A percentile compares a stretch with the other conserved stretches of the same genome.
Evolutionary conservation across 768 basidiomycete species (phyloP).

Genomic region (Leccinum incarnatum): DNA sequence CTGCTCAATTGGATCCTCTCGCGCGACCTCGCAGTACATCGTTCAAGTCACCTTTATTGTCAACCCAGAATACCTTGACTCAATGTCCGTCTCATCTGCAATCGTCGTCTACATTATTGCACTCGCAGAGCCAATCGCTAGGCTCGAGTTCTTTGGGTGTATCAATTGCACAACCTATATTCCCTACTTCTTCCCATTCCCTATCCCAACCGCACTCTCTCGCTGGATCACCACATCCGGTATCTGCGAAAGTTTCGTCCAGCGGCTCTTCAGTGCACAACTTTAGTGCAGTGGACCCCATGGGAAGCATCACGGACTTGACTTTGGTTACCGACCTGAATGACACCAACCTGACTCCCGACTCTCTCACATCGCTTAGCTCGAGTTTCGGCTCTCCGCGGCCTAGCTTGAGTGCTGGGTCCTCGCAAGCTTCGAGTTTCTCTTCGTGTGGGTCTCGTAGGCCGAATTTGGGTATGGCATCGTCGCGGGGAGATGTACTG

Average conservation of each 20-base stretch:
- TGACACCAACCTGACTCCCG: slow-evolving; percentile 24
- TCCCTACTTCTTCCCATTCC: slow-evolving; percentile 20
- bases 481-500: slow-evolving; percentile 21
- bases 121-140: slow-evolving; percentile 19
- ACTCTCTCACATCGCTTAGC: slow-evolving; percentile 26
- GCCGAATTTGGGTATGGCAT: slow-evolving; percentile 17
- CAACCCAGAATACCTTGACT: slow-evolving; percentile 11
- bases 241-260: slow-evolving; percentile 24
- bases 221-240: slow-evolving; percentile 25
- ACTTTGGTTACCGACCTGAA: slow-evolving; percentile 25
- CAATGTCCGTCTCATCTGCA: slow-evolving; percentile 24
- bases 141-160: slow-evolving; percentile 12
- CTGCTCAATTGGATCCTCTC: slow-evolving; percentile 29
- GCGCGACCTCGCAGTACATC: slow-evolving; percentile 23
- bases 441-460: slow-evolving; percentile 24
- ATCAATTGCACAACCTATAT: slow-evolving; percentile 22
- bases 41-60: slow-evolving; percentile 25
- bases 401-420: slow-evolving; percentile 27
- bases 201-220: slow-evolving; percentile 30
- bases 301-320: slow-evolving; percentile 18
- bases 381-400: slow-evolving; percentile 26
- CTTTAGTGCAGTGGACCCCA: slow-evolving; percentile 11
- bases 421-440: slow-evolving; percentile 30
- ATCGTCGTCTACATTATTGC: slow-evolving; percentile 15
- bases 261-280: slow-evolving; percentile 20